Percentiles rank a stretch among this genome's conserved stretches.
These are phyloP conservation scores for Microthyrium microscopicum DNA, from an alignment of 2,329 filamentous ascomycete genomes.

Conservation along the genomic window DNA sequence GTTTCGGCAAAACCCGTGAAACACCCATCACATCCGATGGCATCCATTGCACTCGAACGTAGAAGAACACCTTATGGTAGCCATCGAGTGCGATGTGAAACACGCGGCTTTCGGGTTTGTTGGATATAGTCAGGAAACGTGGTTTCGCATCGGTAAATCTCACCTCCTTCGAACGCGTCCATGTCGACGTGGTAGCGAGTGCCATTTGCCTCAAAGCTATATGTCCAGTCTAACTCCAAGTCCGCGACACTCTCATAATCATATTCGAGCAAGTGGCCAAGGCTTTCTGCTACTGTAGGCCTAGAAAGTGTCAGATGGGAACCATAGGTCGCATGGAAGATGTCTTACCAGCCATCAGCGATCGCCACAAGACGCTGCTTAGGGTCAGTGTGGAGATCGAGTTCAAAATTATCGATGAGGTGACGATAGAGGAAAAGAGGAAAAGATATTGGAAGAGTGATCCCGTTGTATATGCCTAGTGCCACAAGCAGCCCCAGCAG, in stretches of 20 bases:
- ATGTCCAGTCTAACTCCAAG: conserved; percentile 74
- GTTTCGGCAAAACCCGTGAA: too few species aligned
- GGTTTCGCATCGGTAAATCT: too few species aligned
- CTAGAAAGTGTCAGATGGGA: conserved; percentile 76
- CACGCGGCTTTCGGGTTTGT: too few species aligned
- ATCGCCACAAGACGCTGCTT: too few species aligned
- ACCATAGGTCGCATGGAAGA: too few species aligned
- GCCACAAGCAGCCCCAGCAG: conserved; percentile 77
- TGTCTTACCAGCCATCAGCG: too few species aligned
- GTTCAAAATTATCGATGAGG: not conserved
- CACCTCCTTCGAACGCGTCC: conserved; percentile 14
- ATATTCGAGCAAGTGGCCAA: conserved; percentile 62
- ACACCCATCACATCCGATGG: too few species aligned
- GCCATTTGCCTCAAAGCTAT: conserved; percentile 49
- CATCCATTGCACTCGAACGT: too few species aligned
- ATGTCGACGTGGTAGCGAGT: conserved; percentile 38
- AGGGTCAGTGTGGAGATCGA: too few species aligned
- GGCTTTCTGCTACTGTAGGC: conserved; percentile 61
- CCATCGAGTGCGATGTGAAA: too few species aligned
- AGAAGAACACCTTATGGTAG: too few species aligned
- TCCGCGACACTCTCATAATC: conserved; percentile 67
- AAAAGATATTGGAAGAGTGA: conserved; percentile 81
- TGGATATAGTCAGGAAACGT: too few species aligned
- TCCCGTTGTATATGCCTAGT: conserved; percentile 79
- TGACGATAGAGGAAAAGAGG: conserved; percentile 62